Evolutionary conservation across 73 alveolate genomes (phyloP).

Genomic region (Tetrahymena borealis): DNA sequence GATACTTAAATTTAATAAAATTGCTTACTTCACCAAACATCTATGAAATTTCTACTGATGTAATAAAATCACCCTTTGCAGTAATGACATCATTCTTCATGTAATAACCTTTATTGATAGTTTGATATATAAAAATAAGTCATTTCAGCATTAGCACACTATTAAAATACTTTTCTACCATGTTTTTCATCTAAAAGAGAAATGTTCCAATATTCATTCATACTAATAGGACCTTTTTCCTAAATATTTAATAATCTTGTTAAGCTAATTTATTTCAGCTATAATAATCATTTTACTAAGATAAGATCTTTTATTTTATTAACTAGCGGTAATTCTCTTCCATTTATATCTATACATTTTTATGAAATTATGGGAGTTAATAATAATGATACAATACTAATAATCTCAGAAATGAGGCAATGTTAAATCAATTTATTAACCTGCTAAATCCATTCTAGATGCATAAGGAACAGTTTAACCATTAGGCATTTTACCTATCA

Average conservation of each 20-base stretch:
- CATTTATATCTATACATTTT: neutral
- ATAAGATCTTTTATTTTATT: neutral
- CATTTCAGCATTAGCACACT: neutral
- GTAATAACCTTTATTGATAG: slow-evolving; percentile 60
- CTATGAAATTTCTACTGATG: slow-evolving; percentile 81
- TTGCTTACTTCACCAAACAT: slow-evolving; percentile 79
- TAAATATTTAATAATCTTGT: neutral
- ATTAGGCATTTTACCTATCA: neutral
- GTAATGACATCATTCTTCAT: slow-evolving; percentile 71
- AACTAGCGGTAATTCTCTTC: neutral
- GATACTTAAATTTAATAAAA: too few relatives aligned
- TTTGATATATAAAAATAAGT: neutral
- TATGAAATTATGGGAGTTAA: too few relatives aligned
- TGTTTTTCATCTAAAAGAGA: slow-evolving; percentile 33
- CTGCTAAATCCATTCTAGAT: neutral
- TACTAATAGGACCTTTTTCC: slow-evolving; percentile 17
- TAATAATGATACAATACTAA: too few relatives aligned
- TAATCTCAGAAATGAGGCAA: too few relatives aligned
- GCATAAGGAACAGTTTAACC: neutral
- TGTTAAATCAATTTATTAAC: too few relatives aligned
- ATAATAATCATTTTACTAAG: neutral
- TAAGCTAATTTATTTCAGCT: neutral
- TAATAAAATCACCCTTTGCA: slow-evolving; percentile 81
- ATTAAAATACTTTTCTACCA: neutral
- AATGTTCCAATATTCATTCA: slow-evolving; percentile 7